Evolutionary conservation across 2,329 filamentous ascomycete genomes (phyloP), one percentile per base, ranked within the genome.

Genomic region (Paecilomyces sp.): DNA sequence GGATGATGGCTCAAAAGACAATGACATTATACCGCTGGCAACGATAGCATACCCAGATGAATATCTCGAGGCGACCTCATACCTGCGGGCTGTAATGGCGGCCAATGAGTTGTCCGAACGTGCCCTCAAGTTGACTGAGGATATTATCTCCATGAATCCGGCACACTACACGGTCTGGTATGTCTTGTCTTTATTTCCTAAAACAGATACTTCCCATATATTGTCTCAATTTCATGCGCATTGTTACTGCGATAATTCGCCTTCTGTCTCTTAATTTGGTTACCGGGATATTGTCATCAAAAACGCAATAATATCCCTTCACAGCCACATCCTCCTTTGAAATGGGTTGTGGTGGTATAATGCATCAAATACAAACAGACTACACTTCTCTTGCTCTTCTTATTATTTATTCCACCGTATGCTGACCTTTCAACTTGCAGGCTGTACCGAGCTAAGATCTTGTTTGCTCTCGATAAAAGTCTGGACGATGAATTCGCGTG

Each of bases 161-260:
- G 92, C 94, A 0, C 94, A 99, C 79, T 99, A 99, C 79, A 99
- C 94, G 15, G 93, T 97, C 62, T 99, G 94, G 94, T 85, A 70
- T 63, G 77, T 70, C 15, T 18, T n/a, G n/a, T n/a, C n/a, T n/a
- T n/a, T n/a, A n/a, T n/a, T n/a, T n/a, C n/a, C n/a, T n/a, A n/a
- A n/a, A n/a, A n/a, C n/a, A n/a, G n/a, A n/a, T n/a, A n/a, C n/a
- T n/a, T n/a, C n/a, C 25, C 6, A 28, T 59, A 12, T 31, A 15
- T n/a, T 51, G 56, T 22, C 57, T 55, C 13, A 9, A 1, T 55
- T 55, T 28, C 1, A n/a, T 56, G 54, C n/a, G 13, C 25, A 18
- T 34, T 56, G 25, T 56, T 56, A 3, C 9, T 47, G 5, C 41
- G 3, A 11, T 9, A 6, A 15, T 18, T 47, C 11, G 34, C 12